Percentiles rank a stretch among this genome's conserved stretches.
These are phyloP conservation scores for Blastobotrys persicus DNA, from an alignment of 1,139 yeast genomes.

Conservation along the genomic window DNA sequence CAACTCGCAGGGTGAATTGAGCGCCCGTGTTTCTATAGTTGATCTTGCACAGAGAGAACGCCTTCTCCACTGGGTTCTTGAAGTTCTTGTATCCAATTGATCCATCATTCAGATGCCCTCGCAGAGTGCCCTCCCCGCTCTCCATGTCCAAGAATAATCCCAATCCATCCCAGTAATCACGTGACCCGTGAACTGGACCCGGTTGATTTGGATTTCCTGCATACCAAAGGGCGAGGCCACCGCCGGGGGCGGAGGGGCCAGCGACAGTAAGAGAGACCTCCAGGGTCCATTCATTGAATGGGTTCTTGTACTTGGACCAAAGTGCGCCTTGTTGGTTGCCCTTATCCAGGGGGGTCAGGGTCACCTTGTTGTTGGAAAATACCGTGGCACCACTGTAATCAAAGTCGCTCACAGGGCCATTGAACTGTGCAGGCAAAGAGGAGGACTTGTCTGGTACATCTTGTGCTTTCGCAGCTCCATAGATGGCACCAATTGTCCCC, in stretches of 20 bases:
- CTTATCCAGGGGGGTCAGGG: conserved; percentile 29
- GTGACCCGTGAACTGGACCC: conserved; percentile 40
- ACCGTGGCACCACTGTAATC: conserved; percentile 10
- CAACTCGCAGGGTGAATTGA: conserved; percentile 33
- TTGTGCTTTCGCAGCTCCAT: background rate
- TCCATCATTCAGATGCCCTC: conserved; percentile 44
- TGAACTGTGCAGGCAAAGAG: conserved; percentile 8
- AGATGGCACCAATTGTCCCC: background rate
- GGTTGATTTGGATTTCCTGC: conserved; percentile 28
- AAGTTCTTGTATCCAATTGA: conserved; percentile 21
- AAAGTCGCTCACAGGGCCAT: conserved; percentile 12
- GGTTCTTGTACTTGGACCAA: conserved; percentile 35
- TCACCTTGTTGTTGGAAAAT: conserved; percentile 8
- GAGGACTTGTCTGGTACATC: conserved; percentile 3
- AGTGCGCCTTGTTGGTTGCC: conserved; percentile 33
- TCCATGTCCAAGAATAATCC: conserved; percentile 38
- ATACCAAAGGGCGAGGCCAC: conserved; percentile 41
- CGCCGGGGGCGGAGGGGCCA: conserved; percentile 37
- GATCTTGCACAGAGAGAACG: conserved; percentile 39
- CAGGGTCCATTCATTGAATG: conserved; percentile 37
- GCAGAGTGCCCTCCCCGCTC: conserved; percentile 34
- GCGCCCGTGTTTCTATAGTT: conserved; percentile 38
- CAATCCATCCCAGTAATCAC: conserved; percentile 42
- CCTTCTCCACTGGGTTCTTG: conserved; percentile 26
- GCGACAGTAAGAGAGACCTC: conserved; percentile 34